A percentile compares a stretch with the other conserved stretches of the same genome.
Evolutionary conservation across 2,329 filamentous ascomycete genomes (phyloP).

Genomic region (Xylaria sp.): DNA sequence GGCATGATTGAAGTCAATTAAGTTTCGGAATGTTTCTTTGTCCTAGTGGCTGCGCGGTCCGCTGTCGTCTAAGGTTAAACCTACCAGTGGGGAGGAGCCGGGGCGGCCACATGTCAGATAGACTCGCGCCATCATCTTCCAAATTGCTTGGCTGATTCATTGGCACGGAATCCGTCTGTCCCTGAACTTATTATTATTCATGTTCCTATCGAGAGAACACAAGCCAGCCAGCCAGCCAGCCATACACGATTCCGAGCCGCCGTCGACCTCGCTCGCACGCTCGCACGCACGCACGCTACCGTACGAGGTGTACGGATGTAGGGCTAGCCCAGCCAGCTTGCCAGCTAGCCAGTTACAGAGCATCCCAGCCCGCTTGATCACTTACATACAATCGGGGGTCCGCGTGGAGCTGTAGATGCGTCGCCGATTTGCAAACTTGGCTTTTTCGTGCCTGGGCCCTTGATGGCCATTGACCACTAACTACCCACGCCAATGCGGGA

Average conservation of each 20-base stretch:
- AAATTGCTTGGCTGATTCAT: neutral
- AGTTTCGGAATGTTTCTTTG: neutral
- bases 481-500: conserved; percentile 21
- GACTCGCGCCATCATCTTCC: neutral
- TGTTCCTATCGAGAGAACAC: neutral
- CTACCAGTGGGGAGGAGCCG: neutral
- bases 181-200: neutral
- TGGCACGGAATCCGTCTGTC: neutral
- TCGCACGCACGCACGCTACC: neutral
- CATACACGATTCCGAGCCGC: neutral
- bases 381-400: neutral
- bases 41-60: neutral
- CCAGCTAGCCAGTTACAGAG: neutral
- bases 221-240: too few relatives aligned
- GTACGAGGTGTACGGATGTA: neutral
- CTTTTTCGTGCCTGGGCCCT: conserved; percentile 1
- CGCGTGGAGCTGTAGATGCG: neutral
- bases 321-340: neutral
- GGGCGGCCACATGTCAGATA: neutral
- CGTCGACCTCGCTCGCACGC: neutral
- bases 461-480: conserved; percentile 18
- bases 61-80: neutral
- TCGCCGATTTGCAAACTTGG: neutral
- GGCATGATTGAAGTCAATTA: neutral
- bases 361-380: neutral